Percentiles rank a stretch among this genome's conserved stretches.
Evolutionary conservation across 495 filamentous ascomycete genomes (phyloP).

Genomic region (Bryoglossum gracile): DNA sequence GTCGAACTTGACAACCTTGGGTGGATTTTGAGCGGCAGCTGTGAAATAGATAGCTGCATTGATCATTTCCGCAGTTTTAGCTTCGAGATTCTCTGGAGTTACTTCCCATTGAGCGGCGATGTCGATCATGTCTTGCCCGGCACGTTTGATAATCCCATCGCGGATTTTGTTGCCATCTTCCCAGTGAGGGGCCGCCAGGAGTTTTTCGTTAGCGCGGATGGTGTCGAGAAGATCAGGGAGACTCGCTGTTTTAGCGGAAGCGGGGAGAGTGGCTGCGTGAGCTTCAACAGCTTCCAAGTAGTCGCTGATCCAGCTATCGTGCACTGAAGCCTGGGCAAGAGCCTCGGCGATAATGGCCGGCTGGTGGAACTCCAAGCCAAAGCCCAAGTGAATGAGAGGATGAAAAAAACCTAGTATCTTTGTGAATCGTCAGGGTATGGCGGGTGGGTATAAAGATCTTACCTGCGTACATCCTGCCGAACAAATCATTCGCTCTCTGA

Average conservation of each 20-base stretch:
- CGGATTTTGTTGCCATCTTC: slow-evolving; percentile 55
- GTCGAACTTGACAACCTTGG: slow-evolving; percentile 63
- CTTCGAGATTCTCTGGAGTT: slow-evolving; percentile 52
- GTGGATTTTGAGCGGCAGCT: slow-evolving; percentile 50
- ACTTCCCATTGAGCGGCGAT: slow-evolving; percentile 55
- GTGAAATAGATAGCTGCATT: slow-evolving; percentile 60
- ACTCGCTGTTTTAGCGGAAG: slow-evolving; percentile 32
- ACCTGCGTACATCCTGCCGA: slow-evolving; percentile 42
- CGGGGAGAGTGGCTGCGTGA: slow-evolving; percentile 27
- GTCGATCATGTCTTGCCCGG: slow-evolving; percentile 53
- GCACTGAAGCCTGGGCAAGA: slow-evolving; percentile 66
- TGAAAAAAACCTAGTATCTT: slow-evolving; percentile 57
- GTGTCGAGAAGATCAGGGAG: slow-evolving; percentile 54
- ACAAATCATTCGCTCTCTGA: slow-evolving; percentile 53
- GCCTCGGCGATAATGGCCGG: slow-evolving; percentile 76
- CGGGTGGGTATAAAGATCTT: neutral
- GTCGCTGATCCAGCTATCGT: slow-evolving; percentile 41
- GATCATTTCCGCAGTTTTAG: slow-evolving; percentile 69
- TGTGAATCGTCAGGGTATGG: neutral
- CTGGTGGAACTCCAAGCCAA: slow-evolving; percentile 72
- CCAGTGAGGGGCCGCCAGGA: slow-evolving; percentile 42
- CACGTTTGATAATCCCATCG: slow-evolving; percentile 58
- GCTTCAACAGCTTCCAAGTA: slow-evolving; percentile 51
- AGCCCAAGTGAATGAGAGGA: slow-evolving; percentile 78
- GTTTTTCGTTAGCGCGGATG: slow-evolving; percentile 45